Evolutionary conservation across 495 filamentous ascomycete species (phyloP), one percentile per base, ranked within the genome.

Genomic region (Polyplosphaeria fusca): DNA sequence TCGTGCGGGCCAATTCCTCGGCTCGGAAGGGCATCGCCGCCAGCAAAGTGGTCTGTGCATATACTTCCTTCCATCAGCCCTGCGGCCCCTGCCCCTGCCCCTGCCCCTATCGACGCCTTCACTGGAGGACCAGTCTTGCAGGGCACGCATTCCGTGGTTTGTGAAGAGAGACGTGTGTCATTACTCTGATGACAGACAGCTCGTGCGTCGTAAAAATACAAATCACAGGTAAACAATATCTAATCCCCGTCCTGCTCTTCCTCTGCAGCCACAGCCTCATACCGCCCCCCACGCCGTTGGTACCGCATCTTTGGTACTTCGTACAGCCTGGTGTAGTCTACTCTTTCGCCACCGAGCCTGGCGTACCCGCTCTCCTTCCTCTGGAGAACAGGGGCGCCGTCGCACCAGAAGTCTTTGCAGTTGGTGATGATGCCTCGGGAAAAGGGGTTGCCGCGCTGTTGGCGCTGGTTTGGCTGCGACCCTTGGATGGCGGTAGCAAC

Each of bases 331-430:
- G 88, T 86, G 69, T 96, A 98, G 69, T 96, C 88, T 49, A 98
- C 81, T 14, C 76, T 63, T 60, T 87, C 80, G 13, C 93, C 92
- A 11, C 82, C 89, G 3, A 98, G 71, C 72, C 89, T 76, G 1
- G 83, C 89, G 23, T 80, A 76, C 4, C 91, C 91, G 49, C 80
- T 83, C 58, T 86, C 80, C 26, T 87, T 80, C 52, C 77, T 78
- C 30, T 87, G 83, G 71, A 96, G 90, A 26, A 94, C 64, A 5
- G 93, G 91, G 16, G 86, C 82, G 0, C 87, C 81, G 67, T 96
- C 93, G 63, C 88, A 89, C 88, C 89, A 98, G 70, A 98, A 98
- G 71, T 98, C 93, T 52, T 83, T 89, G 67, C 92, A 97, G 61
- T 98, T 98, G 27, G 82, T 83, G 24, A 92, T 57, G 14, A 88